Evolutionary conservation across 805 yeast genomes (phyloP).

Genomic region (Candida vaughaniae): DNA sequence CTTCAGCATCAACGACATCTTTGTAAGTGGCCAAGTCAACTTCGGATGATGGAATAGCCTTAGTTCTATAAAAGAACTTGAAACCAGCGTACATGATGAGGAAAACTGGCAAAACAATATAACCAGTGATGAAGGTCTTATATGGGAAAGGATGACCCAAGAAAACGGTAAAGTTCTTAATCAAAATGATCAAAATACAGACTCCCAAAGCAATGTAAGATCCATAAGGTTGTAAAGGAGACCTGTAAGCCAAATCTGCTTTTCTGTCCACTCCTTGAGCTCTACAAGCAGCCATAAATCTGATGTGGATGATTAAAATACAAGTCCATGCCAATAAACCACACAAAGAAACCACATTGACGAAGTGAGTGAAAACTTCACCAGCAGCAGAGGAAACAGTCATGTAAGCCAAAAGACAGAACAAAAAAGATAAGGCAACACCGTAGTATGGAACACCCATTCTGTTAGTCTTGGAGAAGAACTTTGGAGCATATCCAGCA

Average conservation of each 20-base stretch:
- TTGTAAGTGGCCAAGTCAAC: slow-evolving; percentile 61
- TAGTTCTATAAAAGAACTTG: slow-evolving; percentile 55
- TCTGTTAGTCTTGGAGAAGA: slow-evolving; percentile 63
- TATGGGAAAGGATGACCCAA: slow-evolving; percentile 55
- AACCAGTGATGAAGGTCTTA: slow-evolving; percentile 72
- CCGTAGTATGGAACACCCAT: slow-evolving; percentile 72
- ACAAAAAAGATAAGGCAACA: slow-evolving; percentile 47
- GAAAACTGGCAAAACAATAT: slow-evolving; percentile 71
- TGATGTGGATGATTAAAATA: slow-evolving; percentile 64
- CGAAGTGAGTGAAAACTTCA: slow-evolving; percentile 64
- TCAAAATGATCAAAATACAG: slow-evolving; percentile 55
- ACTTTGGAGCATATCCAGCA: slow-evolving; percentile 70
- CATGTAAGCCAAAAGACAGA: slow-evolving; percentile 72
- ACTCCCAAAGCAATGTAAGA: slow-evolving; percentile 55
- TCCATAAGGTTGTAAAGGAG: slow-evolving; percentile 72
- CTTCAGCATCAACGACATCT: slow-evolving; percentile 56
- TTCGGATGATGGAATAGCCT: slow-evolving; percentile 49
- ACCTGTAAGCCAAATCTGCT: slow-evolving; percentile 52
- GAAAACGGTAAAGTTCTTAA: slow-evolving; percentile 74
- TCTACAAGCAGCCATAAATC: slow-evolving; percentile 61
- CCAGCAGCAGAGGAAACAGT: slow-evolving; percentile 56
- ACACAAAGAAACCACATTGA: slow-evolving; percentile 72
- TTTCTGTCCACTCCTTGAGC: slow-evolving; percentile 64
- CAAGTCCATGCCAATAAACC: slow-evolving; percentile 76
- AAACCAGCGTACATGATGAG: slow-evolving; percentile 55